Conservation (phyloP, 1,139 yeast genomes). For the Geotrichum citri-aurantii region DNA sequence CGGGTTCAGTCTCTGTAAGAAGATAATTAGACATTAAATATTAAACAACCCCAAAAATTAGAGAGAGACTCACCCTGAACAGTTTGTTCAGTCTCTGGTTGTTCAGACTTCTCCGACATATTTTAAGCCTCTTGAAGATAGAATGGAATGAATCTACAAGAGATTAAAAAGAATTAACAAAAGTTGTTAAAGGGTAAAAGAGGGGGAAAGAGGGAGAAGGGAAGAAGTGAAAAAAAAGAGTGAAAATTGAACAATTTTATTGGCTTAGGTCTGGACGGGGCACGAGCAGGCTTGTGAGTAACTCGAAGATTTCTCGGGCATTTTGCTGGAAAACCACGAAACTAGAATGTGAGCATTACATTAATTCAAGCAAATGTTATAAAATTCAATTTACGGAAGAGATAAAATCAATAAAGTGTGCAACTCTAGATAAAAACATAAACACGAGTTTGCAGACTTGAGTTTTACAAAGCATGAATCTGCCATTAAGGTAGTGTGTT, state of each 20-base stretch:
- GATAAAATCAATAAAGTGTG: not conserved
- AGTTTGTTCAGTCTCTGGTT: slow-evolving; percentile 11
- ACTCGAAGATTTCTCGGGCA: not conserved
- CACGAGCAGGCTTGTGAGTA: not conserved
- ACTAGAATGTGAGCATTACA: not conserved
- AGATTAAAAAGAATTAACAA: not conserved
- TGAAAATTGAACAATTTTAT: slow-evolving; percentile 7
- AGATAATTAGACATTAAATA: not conserved
- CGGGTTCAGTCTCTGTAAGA: slow-evolving; percentile 4
- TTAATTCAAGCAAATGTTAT: not conserved
- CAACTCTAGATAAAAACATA: not conserved
- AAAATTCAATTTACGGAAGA: not conserved
- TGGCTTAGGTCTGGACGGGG: slow-evolving; percentile 4
- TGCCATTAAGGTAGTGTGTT: not conserved
- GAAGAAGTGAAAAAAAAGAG: not conserved
- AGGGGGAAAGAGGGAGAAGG: not conserved
- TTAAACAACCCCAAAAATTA: not conserved
- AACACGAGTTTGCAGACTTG: not conserved
- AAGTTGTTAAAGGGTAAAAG: not conserved
- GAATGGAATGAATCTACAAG: not conserved
- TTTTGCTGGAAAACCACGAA: not conserved
- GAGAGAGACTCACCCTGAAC: slow-evolving; percentile 10
- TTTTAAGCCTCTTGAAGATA: not conserved
- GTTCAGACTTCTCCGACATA: slow-evolving; percentile 13
- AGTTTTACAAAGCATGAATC: not conserved